Evolutionary conservation across 169 alveolate species (phyloP).

Genomic region (Eimeria tenella): DNA sequence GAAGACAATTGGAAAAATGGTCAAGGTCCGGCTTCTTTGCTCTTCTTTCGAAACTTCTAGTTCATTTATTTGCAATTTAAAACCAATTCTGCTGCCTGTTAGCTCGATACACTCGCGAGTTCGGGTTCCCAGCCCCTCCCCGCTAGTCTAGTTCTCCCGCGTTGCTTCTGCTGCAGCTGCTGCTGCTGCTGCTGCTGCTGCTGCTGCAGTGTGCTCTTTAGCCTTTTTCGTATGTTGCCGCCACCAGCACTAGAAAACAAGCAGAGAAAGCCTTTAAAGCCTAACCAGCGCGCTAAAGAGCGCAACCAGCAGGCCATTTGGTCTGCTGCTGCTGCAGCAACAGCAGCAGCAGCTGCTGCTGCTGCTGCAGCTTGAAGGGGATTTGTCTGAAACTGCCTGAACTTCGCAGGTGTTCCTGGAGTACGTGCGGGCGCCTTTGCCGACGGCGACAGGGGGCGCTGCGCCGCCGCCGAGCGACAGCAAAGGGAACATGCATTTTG

Average conservation of each 20-base stretch:
- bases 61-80: neutral
- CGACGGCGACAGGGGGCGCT: slow-evolving; percentile 34
- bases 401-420: slow-evolving; percentile 48
- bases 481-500: slow-evolving; percentile 70
- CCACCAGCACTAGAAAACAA: too few species aligned
- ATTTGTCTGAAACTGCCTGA: neutral
- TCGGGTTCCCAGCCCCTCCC: neutral
- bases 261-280: too few species aligned
- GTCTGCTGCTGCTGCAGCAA: neutral
- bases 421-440: slow-evolving; percentile 48
- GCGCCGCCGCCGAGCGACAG: slow-evolving; percentile 74
- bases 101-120: too few species aligned
- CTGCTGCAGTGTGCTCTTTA: too few species aligned
- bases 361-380: neutral
- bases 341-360: neutral
- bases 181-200: too few species aligned
- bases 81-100: neutral
- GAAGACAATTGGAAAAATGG: slow-evolving; percentile 69
- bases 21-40: slow-evolving; percentile 42
- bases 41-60: neutral
- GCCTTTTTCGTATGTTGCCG: too few species aligned
- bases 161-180: too few species aligned
- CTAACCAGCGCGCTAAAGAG: too few species aligned
- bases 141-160: too few species aligned
- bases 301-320: too few species aligned